These are phyloP conservation scores for Achlya hypogyna DNA, from an alignment of 352 stramenopile species.

Conservation along the genomic window DNA sequence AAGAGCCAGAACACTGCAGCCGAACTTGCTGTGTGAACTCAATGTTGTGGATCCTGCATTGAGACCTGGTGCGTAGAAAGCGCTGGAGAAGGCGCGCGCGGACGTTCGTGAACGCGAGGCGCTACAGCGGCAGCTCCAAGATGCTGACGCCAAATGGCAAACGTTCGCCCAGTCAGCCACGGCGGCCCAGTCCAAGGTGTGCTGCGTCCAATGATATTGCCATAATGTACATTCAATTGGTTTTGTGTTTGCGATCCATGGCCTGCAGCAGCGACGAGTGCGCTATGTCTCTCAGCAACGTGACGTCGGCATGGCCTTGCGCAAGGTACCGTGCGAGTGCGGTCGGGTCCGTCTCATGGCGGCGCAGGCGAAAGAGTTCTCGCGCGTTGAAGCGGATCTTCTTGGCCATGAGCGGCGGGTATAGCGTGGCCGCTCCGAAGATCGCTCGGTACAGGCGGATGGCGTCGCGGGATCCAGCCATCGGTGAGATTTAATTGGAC, in stretches of 20 bases:
- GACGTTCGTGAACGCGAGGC: constrained; percentile 13
- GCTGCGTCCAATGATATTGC: not conserved
- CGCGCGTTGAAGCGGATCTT: constrained; percentile 72
- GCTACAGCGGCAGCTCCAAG: constrained; percentile 8
- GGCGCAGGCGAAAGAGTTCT: constrained; percentile 55
- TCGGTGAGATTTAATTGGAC: too few species aligned
- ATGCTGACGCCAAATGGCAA: constrained; percentile 18
- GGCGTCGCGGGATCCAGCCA: not conserved
- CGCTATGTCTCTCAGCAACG: not conserved
- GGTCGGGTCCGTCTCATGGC: constrained; percentile 32
- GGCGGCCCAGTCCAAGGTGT: constrained; percentile 2
- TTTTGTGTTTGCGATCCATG: constrained; percentile 2
- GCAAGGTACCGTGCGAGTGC: constrained; percentile 34
- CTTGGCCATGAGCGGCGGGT: constrained; percentile 29
- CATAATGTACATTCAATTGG: not conserved
- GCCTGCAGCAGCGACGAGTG: not conserved
- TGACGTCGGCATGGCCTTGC: constrained; percentile 36
- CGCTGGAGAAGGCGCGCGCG: constrained; percentile 11
- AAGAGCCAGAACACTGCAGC: not conserved
- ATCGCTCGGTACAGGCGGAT: constrained; percentile 4
- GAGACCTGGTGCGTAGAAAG: not conserved
- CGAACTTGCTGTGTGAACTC: constrained; percentile 6
- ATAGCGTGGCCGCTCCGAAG: not conserved
- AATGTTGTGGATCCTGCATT: not conserved
- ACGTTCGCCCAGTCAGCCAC: not conserved